Conservation (phyloP, 208 protist species). For the Wallacemonas rigidus region DNA sequence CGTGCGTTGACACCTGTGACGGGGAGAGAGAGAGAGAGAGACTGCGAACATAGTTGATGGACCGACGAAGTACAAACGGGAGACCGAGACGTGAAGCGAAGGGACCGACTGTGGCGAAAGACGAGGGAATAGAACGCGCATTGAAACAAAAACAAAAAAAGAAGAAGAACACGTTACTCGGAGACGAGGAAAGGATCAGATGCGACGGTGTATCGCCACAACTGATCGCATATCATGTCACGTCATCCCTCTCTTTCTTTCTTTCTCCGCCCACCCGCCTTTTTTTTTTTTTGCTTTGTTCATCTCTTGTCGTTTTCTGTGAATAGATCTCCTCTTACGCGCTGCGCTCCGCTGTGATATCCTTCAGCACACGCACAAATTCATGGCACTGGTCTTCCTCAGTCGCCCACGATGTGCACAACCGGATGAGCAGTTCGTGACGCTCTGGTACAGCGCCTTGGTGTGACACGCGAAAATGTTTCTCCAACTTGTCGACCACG, state of each 20-base stretch:
- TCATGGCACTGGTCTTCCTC: slow-evolving; percentile 41
- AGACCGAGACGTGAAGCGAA: too few species aligned
- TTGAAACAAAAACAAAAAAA: too few species aligned
- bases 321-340: background rate
- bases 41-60: too few species aligned
- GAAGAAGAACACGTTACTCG: too few species aligned
- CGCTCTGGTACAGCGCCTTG: slow-evolving; percentile 10
- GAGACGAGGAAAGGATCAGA: too few species aligned
- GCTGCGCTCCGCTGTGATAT: slow-evolving; percentile 11
- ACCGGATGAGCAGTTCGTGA: slow-evolving; percentile 27
- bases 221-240: too few species aligned
- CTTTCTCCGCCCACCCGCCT: background rate
- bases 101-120: too few species aligned
- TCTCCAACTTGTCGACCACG: slow-evolving; percentile 17
- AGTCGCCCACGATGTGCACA: slow-evolving; percentile 55
- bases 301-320: slow-evolving; percentile 16
- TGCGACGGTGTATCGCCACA: too few species aligned
- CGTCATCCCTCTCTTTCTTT: background rate
- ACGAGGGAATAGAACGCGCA: too few species aligned
- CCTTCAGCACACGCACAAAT: slow-evolving; percentile 37
- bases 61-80: too few species aligned
- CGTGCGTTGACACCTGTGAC: too few species aligned
- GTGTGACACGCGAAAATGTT: slow-evolving; percentile 26
- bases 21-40: too few species aligned
- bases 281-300: slow-evolving; percentile 2